Base-by-base conservation (phyloP, 371 early-diverging fungal species). In the Mortierella sp. region DNA sequence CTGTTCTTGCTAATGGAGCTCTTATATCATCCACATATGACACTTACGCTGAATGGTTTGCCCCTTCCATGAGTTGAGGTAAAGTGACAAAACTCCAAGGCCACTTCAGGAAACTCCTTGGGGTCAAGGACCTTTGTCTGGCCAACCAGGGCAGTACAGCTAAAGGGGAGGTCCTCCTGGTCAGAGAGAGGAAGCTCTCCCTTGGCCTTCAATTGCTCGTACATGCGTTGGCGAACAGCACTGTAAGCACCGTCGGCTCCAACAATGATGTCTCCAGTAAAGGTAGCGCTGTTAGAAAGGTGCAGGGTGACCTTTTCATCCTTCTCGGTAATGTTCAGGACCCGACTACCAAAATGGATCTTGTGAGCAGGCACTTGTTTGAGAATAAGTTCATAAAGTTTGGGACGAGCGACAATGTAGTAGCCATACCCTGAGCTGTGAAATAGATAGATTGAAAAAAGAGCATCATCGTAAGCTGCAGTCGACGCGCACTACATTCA, bases 241-340 rank as follows among this genome's bases (percentile, higher is more conserved):
- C 70, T 70, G 48, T 76, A 57, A 13, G 76, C 76, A 1, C 76
- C 76, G 48, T 76, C 76, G 16, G 76, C 76, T 0, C 76, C 76
- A 1, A 76, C 71, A 31, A 76, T 31, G 10, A 76, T 55, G 34
- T 76, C 76, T 14, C 69, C 76, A 3, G 11, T 3, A 31, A 54
- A 46, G 4, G 76, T 53, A 1, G 28, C 46, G 9, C 48, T 48
- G 59, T 76, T 69, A 10, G 70, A 70, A 31, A 59, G 59, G n/a
- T 24, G 50, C 14, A 76, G 1, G 5, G 31, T 59, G 31, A 59
- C 59, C 9, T 16, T 31, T 14, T 76, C 40, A 14, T 71, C 48
- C 10, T 59, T 44, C 13, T 71, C 46, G 24, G 5, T 14, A 14
- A 76, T 48, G n/a, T 55, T 40, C 1, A 71, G 48, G 2, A 73